Percentiles rank a stretch among this genome's conserved stretches.
Evolutionary conservation across 164 flowering plant species (phyloP).

Genomic region (Brasenia schreberi): DNA sequence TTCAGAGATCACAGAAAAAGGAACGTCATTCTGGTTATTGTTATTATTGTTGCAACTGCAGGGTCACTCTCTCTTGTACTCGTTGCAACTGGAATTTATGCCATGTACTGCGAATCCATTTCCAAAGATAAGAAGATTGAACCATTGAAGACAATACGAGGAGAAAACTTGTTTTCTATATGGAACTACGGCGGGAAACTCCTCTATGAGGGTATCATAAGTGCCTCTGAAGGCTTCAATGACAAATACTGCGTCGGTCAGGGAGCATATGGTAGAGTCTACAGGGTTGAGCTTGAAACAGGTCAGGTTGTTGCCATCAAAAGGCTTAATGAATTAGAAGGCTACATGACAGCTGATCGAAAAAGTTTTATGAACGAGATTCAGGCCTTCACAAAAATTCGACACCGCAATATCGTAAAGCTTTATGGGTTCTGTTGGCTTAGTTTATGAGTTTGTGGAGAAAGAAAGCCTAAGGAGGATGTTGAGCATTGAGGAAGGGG

Average conservation of each 20-base stretch:
- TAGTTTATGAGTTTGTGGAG: conserved; percentile 6
- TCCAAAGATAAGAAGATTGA: not conserved
- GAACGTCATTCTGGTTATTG: not conserved
- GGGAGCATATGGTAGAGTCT: conserved; percentile 9
- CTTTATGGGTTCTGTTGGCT: conserved; percentile 5
- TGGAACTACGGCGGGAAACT: conserved; percentile 6
- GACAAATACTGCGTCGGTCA: conserved; percentile 3
- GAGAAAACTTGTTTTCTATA: conserved; percentile 1
- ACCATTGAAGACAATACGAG: not conserved
- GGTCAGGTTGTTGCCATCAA: conserved; percentile 10
- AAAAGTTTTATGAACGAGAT: conserved; percentile 5
- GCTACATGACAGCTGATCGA: not conserved
- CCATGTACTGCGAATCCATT: not conserved
- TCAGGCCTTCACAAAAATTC: conserved; percentile 1
- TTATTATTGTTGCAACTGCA: not conserved
- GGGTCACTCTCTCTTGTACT: not conserved
- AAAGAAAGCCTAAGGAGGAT: conserved; percentile 4
- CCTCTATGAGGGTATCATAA: conserved; percentile 5
- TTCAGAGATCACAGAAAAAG: not conserved
- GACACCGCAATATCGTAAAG: conserved; percentile 8
- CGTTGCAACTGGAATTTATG: not conserved
- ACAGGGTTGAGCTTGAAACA: conserved; percentile 4
- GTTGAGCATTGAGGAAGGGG: conserved; percentile 1
- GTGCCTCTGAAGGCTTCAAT: conserved; percentile 9
- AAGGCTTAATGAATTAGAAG: conserved; percentile 1